Percentiles rank a stretch among this genome's conserved stretches.
Evolutionary conservation across 176 grass and related monocot genomes (phyloP).

Genomic region (Tillandsia leiboldiana): DNA sequence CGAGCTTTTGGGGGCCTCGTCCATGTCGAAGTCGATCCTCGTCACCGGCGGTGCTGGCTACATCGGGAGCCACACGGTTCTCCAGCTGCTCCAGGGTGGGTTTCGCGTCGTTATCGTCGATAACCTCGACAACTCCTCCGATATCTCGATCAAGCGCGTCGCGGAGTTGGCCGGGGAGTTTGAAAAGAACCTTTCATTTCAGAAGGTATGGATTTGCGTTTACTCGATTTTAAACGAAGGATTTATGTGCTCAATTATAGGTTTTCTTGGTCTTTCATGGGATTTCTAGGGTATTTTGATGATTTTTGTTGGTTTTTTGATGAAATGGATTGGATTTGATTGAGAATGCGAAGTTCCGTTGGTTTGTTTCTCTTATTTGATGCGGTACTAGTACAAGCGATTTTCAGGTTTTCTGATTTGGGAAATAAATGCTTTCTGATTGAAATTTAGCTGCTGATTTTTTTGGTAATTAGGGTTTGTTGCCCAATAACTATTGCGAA

Average conservation of each 20-base stretch:
- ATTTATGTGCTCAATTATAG: not conserved
- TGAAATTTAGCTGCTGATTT: not conserved
- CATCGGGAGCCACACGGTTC: conserved; percentile 98
- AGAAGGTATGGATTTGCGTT: conserved; percentile 27
- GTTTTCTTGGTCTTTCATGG: not conserved
- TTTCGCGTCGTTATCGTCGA: conserved; percentile 77
- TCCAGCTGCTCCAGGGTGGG: conserved; percentile 63
- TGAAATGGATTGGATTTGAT: not conserved
- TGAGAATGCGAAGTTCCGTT: not conserved
- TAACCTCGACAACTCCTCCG: conserved; percentile 91
- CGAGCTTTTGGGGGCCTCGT: conserved; percentile 5
- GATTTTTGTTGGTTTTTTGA: conserved; percentile 11
- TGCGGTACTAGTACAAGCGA: not conserved
- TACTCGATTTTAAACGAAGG: not conserved
- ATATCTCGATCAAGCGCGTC: conserved; percentile 48
- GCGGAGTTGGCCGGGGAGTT: conserved; percentile 43
- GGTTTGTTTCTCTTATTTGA: not conserved
- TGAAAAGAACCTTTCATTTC: conserved; percentile 61
- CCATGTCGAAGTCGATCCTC: conserved; percentile 42
- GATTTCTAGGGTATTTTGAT: conserved; percentile 1
- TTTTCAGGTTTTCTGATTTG: conserved; percentile 9
- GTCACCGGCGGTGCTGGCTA: conserved; percentile 92
- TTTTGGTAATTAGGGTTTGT: not conserved
- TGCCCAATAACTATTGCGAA: not conserved
- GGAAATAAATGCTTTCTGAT: conserved; percentile 12